phyloP scores from a whole-genome alignment of 2,329 filamentous ascomycete species.

The Ophiostoma ulmi region DNA sequence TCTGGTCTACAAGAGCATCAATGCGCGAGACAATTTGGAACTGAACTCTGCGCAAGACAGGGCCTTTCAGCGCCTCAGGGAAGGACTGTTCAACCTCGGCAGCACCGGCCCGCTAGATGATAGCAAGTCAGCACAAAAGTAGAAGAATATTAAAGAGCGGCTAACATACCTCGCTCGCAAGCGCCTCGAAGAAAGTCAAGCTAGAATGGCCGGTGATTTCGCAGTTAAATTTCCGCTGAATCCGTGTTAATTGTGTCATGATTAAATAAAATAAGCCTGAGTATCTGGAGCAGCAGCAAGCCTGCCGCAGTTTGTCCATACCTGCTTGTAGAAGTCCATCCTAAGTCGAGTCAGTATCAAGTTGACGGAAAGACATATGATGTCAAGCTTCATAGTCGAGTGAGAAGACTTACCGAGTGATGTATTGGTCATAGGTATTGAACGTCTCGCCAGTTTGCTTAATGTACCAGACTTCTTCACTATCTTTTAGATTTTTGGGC shows the following conservation, averaged over 20 bases:
- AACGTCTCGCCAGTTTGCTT: constrained; percentile 87
- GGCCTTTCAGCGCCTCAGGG: constrained; percentile 83
- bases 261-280: neutral
- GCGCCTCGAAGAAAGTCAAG: constrained; percentile 85
- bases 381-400: neutral
- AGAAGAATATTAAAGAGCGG: constrained; percentile 24
- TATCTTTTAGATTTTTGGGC: constrained; percentile 64
- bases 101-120: constrained; percentile 63
- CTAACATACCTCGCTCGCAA: constrained; percentile 74
- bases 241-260: constrained; percentile 22
- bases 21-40: constrained; percentile 85
- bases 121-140: neutral
- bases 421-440: constrained; percentile 78
- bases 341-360: constrained; percentile 45
- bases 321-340: constrained; percentile 91
- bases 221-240: constrained; percentile 64
- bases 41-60: constrained; percentile 84
- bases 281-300: neutral
- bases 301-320: constrained; percentile 37
- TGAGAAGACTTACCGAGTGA: constrained; percentile 61
- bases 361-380: neutral
- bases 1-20: constrained; percentile 67
- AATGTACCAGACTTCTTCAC: constrained; percentile 86
- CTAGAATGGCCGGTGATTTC: constrained; percentile 92
- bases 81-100: constrained; percentile 88